phyloP scores from a whole-genome alignment of 192 early-diverging fungal species.

The Pecoramyces ruminantium region DNA sequence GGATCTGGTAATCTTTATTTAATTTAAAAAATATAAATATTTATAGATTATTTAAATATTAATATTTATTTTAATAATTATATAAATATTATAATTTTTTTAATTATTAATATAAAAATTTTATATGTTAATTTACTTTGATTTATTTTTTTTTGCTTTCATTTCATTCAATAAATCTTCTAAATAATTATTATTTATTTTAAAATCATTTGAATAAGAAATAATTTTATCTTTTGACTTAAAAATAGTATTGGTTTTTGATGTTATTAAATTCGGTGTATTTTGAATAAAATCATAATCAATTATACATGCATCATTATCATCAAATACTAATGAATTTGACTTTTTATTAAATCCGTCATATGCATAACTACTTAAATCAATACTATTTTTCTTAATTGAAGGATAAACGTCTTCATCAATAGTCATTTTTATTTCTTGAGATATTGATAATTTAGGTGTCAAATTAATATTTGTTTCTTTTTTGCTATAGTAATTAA shows the following conservation, averaged over 20 bases:
- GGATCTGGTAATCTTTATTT: background rate
- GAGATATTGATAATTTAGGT: background rate
- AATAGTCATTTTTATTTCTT: background rate
- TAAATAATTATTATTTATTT: background rate
- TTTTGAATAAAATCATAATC: background rate
- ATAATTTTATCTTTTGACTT: background rate
- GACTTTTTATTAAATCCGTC: background rate
- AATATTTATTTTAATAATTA: too few species aligned
- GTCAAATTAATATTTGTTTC: background rate
- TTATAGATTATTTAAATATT: too few species aligned
- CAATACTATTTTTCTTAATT: background rate
- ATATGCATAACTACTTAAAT: background rate
- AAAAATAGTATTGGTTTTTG: background rate
- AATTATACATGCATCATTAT: background rate
- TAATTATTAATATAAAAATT: too few species aligned
- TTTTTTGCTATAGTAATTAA: background rate
- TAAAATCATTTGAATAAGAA: background rate
- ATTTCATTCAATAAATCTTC: background rate
- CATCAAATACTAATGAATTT: background rate
- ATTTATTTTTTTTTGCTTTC: background rate
- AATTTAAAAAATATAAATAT: too few species aligned
- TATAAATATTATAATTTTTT: too few species aligned
- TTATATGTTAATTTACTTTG: background rate
- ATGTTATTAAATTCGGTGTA: background rate
- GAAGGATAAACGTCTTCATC: background rate